Evolutionary conservation across 1,284 basidiomycete genomes (phyloP), one percentile per base, ranked within the genome.

Genomic region (Tylopilus sp.): DNA sequence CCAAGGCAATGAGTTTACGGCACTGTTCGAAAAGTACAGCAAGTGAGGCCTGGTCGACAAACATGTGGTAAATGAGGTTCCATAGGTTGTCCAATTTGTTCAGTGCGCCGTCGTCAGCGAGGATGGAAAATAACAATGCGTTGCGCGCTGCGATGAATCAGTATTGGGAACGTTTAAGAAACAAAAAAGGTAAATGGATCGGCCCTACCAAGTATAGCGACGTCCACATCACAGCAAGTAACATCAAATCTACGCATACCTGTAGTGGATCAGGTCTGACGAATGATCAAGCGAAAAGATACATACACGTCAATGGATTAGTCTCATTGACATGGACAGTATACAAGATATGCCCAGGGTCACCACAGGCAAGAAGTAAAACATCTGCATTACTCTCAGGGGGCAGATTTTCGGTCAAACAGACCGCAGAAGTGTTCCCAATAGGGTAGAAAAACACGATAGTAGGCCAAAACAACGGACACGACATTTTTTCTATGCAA

Each of bases 151-250:
- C 15, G 9, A 25, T 22, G 39, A 31, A 20, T 58, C 8, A 42
- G 19, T 33, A 32, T 22, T 26, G 22, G 24, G 7, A 25, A 22
- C 20, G 37, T 26, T 24, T 3, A 28, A 20, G n/a, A 36, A 15
- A 13, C 7, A 7, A 31, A 14, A 22, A 17, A 3, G 6, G 8
- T 1, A 24, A 24, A 32, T 32, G 52, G 65, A 57, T 22, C 11
- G 9, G 29, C 2, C 59, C 24, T 37, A 82, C 84, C 83, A 17
- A 86, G 64, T 4, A 85, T 66, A 1, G 76, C 83, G 1, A 80
- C 76, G 20, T 86, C 84, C 24, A 73, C 62, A 61, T 86, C 84
- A 44, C 79, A 81, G 52, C 83, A 86, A 8, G 84, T 85, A 46
- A 85, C 74, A 56, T 85, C 83, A 13, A 83, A 56, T 5, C 48